Evolutionary conservation across 192 early-diverging fungal species (phyloP), one percentile per base, ranked within the genome.

Genomic region (Podila minutissima): DNA sequence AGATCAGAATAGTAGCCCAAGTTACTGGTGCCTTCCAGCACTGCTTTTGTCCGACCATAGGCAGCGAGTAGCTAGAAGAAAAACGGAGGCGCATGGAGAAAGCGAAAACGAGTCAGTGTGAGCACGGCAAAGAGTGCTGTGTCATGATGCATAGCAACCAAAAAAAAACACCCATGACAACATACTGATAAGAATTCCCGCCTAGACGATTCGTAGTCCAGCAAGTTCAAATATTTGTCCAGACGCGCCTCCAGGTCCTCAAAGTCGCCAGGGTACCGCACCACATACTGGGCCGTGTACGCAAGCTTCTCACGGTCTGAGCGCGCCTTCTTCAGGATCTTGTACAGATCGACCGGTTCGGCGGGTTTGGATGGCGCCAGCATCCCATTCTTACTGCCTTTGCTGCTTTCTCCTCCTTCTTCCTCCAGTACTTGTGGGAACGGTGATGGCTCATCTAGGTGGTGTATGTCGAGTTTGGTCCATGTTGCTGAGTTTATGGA

Each of bases 201-300:
- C 9, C 81, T 75, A 8, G 83, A 75, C 1, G 74, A 72, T 58
- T 83, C 82, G 69, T 76, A 87, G 71, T 87, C 86, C 35, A 87
- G 57, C n/a, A 84, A 38, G 5, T 60, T 63, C 65, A 84, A 62
- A 41, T 84, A 84, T 11, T 75, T 59, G 12, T 72, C 67, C 50
- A 82, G 29, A 60, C 81, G 71, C 6, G 53, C n/a, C 31, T 72
- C 69, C 17, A 74, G 48, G 35, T 68, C 69, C 9, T 55, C 62
- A 53, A 73, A 57, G 11, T 82, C 35, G 26, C 60, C 58, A 15
- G 70, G 71, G 59, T 74, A 68, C 29, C 77, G 59, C 26, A 74
- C 53, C 48, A 66, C 67, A 41, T 69, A 68, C 26, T 75, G 61
- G 4, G 59, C 62, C 20, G 65, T 32, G 48, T 79, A 55, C 19